Conservation (phyloP, 306 rosid genomes). For the Geum urbanum region DNA sequence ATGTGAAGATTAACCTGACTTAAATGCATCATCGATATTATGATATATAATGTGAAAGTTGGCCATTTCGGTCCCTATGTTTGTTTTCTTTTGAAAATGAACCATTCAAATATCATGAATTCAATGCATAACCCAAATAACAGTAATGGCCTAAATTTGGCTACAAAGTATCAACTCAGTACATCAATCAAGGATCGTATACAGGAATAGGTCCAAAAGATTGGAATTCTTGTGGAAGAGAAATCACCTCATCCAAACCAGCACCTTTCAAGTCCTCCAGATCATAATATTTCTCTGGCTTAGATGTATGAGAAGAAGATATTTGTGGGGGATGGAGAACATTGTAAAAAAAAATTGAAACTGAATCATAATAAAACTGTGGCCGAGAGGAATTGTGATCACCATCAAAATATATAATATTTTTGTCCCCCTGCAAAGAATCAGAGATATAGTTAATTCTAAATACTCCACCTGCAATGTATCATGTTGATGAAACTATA, state of each 20-base stretch:
- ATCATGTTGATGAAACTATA: conserved; percentile 1
- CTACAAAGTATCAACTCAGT: neutral
- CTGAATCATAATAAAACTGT: conserved; percentile 83
- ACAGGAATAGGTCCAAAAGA: neutral
- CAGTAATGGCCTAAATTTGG: neutral
- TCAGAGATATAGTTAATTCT: conserved; percentile 23
- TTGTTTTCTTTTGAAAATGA: neutral
- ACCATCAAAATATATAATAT: conserved; percentile 73
- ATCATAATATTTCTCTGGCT: conserved; percentile 70
- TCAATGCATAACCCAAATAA: neutral
- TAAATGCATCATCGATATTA: neutral
- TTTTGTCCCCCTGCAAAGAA: conserved; percentile 77
- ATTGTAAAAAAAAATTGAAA: conserved; percentile 82
- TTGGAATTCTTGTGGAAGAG: conserved; percentile 1
- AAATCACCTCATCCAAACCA: conserved; percentile 63
- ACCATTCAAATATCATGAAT: neutral
- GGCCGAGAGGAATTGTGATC: conserved; percentile 98
- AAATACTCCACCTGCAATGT: conserved; percentile 5
- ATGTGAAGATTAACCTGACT: neutral
- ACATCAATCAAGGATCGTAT: neutral
- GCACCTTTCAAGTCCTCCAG: conserved; percentile 69
- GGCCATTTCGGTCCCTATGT: neutral
- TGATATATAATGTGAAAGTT: neutral
- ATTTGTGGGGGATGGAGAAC: conserved; percentile 77
- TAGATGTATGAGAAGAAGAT: conserved; percentile 45